A percentile compares a stretch with the other conserved stretches of the same genome.
Conservation (phyloP, 192 early-diverging fungal species). For the Coemansia sp. region DNA sequence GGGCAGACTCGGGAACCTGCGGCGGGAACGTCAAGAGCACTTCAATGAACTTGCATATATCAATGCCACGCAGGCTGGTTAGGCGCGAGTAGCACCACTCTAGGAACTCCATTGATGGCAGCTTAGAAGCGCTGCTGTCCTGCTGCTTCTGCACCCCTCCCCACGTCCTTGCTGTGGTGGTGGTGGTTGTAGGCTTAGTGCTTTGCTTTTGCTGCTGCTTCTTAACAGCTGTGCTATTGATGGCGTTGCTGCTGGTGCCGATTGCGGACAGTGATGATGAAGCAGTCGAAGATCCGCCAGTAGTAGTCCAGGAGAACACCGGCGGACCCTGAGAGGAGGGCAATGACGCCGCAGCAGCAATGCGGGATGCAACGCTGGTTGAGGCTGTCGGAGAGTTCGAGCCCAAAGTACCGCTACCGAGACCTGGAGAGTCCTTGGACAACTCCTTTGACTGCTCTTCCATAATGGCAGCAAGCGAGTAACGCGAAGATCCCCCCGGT, state of each 20-base stretch:
- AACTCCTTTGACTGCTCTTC: constrained; percentile 47
- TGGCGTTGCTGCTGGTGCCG: not conserved
- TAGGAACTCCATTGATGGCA: constrained; percentile 68
- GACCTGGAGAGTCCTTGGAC: not conserved
- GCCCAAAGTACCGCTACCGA: constrained; percentile 1
- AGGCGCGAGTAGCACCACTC: constrained; percentile 72
- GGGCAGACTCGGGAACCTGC: constrained; percentile 61
- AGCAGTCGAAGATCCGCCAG: not conserved
- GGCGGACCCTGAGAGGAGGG: not conserved
- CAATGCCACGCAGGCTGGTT: constrained; percentile 62
- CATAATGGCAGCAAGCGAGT: constrained; percentile 49
- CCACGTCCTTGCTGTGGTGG: constrained; percentile 14
- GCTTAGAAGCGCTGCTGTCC: not conserved
- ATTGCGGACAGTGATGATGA: not conserved
- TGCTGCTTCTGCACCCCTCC: constrained; percentile 13
- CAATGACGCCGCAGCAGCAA: not conserved
- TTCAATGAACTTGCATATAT: constrained; percentile 72
- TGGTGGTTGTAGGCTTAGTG: constrained; percentile 11
- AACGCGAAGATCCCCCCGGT: not conserved
- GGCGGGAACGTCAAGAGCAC: constrained; percentile 77
- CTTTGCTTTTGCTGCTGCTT: constrained; percentile 3
- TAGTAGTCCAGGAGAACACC: constrained; percentile 16
- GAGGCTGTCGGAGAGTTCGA: not conserved
- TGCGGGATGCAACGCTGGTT: constrained; percentile 4
- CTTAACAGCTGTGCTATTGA: not conserved